Percentiles rank a stretch among this genome's conserved stretches.
Evolutionary conservation across 305 asterid species (phyloP).

Genomic region (Striga hermonthica): DNA sequence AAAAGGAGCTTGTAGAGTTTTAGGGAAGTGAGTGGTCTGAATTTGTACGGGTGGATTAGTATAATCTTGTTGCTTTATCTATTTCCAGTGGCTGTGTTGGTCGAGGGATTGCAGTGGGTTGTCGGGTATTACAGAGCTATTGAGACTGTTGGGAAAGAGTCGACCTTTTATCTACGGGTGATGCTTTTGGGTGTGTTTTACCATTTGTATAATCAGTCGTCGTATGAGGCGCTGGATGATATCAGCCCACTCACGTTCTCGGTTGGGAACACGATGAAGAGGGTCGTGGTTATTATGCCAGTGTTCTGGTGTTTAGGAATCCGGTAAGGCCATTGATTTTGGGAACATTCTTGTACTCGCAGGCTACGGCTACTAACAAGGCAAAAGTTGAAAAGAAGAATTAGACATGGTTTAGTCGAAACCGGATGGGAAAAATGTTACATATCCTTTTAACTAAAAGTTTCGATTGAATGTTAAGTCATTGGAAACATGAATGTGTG

Average conservation of each 20-base stretch:
- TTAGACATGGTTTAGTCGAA: too few relatives aligned
- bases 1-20: slow-evolving; percentile 69
- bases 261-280: slow-evolving; percentile 79
- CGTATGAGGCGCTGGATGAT: slow-evolving; percentile 81
- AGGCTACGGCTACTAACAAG: slow-evolving; percentile 53
- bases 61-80: slow-evolving; percentile 58
- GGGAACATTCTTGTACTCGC: slow-evolving; percentile 76
- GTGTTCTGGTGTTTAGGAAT: slow-evolving; percentile 71
- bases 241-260: slow-evolving; percentile 75
- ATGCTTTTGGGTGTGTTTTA: slow-evolving; percentile 63
- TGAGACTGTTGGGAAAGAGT: slow-evolving; percentile 44
- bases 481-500: too few relatives aligned
- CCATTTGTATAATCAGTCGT: slow-evolving; percentile 71
- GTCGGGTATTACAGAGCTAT: slow-evolving; percentile 59
- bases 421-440: too few relatives aligned
- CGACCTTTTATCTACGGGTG: slow-evolving; percentile 71
- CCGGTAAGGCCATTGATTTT: slow-evolving; percentile 74
- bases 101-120: slow-evolving; percentile 83
- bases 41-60: slow-evolving; percentile 65
- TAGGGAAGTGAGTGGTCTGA: slow-evolving; percentile 71
- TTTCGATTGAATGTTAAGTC: too few relatives aligned
- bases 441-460: too few relatives aligned
- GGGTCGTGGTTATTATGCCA: slow-evolving; percentile 73
- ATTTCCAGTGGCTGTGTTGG: slow-evolving; percentile 66
- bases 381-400: slow-evolving; percentile 55